Evolutionary conservation across 495 filamentous ascomycete species (phyloP).

Genomic region (Aspergillus asperescens): DNA sequence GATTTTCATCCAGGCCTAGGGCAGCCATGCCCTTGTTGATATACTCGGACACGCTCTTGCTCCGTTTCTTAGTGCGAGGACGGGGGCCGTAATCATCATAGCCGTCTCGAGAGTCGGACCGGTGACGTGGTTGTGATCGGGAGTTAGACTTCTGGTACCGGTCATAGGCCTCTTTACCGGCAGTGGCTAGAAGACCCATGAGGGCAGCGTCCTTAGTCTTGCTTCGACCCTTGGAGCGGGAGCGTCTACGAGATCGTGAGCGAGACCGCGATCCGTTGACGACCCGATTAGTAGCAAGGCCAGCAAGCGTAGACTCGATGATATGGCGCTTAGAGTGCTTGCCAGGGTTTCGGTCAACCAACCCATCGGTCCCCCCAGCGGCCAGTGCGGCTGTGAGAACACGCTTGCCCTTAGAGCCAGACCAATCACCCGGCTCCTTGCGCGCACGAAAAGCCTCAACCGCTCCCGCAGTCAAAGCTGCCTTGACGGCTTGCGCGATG

Average conservation of each 20-base stretch:
- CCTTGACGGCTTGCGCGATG: slow-evolving; percentile 78
- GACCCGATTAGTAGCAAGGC: slow-evolving; percentile 73
- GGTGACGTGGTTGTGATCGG: slow-evolving; percentile 44
- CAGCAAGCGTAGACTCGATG: slow-evolving; percentile 75
- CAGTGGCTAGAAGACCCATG: slow-evolving; percentile 69
- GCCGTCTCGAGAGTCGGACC: slow-evolving; percentile 32
- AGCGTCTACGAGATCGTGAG: slow-evolving; percentile 31
- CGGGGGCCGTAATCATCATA: slow-evolving; percentile 38
- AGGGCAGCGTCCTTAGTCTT: slow-evolving; percentile 64
- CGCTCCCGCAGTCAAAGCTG: slow-evolving; percentile 78
- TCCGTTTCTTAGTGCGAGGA: slow-evolving; percentile 42
- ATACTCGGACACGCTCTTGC: slow-evolving; percentile 55
- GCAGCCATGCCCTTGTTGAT: slow-evolving; percentile 50
- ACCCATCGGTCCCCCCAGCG: slow-evolving; percentile 76
- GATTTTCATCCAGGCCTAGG: slow-evolving; percentile 46
- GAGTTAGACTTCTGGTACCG: slow-evolving; percentile 57
- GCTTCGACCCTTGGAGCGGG: slow-evolving; percentile 37
- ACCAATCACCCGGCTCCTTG: slow-evolving; percentile 80
- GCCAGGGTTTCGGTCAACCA: slow-evolving; percentile 66
- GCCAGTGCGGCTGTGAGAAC: slow-evolving; percentile 81
- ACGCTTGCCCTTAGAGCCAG: slow-evolving; percentile 78
- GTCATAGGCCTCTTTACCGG: slow-evolving; percentile 73
- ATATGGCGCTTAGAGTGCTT: slow-evolving; percentile 63
- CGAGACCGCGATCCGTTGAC: slow-evolving; percentile 65
- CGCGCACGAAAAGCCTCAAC: slow-evolving; percentile 82